These are phyloP conservation scores for Pichia insulana DNA, from an alignment of 805 yeast genomes.

Conservation along the genomic window DNA sequence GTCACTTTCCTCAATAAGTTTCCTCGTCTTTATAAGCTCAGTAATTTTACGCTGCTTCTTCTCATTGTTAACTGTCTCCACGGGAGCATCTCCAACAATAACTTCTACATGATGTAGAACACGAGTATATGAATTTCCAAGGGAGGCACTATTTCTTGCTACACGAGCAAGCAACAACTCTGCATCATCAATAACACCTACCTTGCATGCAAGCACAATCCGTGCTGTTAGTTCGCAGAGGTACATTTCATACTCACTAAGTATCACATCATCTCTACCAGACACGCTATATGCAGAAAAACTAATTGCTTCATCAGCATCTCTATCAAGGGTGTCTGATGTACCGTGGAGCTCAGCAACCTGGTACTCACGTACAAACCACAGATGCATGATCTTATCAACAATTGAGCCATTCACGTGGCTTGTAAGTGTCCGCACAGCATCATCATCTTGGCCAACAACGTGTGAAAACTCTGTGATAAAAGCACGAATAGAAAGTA, in stretches of 20 bases:
- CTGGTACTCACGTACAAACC: slow-evolving; percentile 40
- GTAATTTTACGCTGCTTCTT: slow-evolving; percentile 3
- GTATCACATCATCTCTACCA: neutral
- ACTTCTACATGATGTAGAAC: slow-evolving; percentile 6
- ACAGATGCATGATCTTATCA: slow-evolving; percentile 32
- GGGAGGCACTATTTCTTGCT: slow-evolving; percentile 15
- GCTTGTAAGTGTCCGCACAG: neutral
- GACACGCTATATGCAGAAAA: slow-evolving; percentile 14
- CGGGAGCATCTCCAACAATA: neutral
- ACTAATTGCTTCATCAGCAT: slow-evolving; percentile 39
- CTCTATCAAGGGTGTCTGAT: slow-evolving; percentile 37
- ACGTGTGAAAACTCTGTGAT: slow-evolving; percentile 5
- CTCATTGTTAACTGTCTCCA: no score
- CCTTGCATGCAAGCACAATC: slow-evolving; percentile 13
- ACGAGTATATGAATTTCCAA: slow-evolving; percentile 17
- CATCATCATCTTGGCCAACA: neutral
- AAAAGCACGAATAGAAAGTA: slow-evolving; percentile 6
- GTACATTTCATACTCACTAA: neutral
- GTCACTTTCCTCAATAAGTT: slow-evolving; percentile 7
- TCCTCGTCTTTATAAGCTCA: neutral
- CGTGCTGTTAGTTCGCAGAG: slow-evolving; percentile 21
- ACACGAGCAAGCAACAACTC: slow-evolving; percentile 15
- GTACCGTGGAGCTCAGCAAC: slow-evolving; percentile 29
- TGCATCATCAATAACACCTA: slow-evolving; percentile 4
- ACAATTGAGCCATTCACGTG: slow-evolving; percentile 8